These are phyloP conservation scores for Meira miltonrushii DNA, from an alignment of 1,284 basidiomycete genomes.

Conservation along the genomic window DNA sequence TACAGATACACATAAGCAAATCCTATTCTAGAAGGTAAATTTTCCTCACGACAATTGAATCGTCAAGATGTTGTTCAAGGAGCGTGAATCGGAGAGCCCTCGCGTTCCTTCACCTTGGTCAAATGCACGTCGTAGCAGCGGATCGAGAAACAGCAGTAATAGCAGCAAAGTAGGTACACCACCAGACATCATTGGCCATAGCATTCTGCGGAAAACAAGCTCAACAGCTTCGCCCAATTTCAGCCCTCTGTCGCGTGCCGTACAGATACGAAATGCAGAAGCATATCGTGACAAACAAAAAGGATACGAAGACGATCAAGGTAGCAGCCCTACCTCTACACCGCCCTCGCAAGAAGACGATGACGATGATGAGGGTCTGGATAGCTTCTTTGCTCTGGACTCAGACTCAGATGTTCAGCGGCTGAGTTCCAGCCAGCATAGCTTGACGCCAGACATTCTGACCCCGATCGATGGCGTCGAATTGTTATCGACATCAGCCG, in stretches of 20 bases:
- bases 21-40: too few relatives aligned
- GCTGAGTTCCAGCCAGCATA: neutral
- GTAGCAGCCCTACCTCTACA: neutral
- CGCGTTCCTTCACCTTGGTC: constrained; percentile 1
- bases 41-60: too few relatives aligned
- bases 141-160: neutral
- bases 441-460: neutral
- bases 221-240: neutral
- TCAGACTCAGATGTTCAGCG: constrained; percentile 27
- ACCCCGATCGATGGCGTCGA: neutral
- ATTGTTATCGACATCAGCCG: too few relatives aligned
- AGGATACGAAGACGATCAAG: neutral
- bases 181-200: too few relatives aligned
- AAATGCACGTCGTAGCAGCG: neutral
- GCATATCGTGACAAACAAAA: neutral
- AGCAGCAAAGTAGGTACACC: too few relatives aligned
- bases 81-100: neutral
- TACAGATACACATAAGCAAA: too few relatives aligned
- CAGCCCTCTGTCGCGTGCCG: neutral
- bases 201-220: too few relatives aligned
- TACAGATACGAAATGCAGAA: too few relatives aligned
- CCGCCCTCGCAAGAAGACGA: neutral
- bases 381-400: constrained; percentile 40
- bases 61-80: too few relatives aligned
- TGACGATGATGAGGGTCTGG: constrained; percentile 26